These are phyloP conservation scores for Didymella keratinophila DNA, from an alignment of 2,329 filamentous ascomycete genomes.

Conservation along the genomic window DNA sequence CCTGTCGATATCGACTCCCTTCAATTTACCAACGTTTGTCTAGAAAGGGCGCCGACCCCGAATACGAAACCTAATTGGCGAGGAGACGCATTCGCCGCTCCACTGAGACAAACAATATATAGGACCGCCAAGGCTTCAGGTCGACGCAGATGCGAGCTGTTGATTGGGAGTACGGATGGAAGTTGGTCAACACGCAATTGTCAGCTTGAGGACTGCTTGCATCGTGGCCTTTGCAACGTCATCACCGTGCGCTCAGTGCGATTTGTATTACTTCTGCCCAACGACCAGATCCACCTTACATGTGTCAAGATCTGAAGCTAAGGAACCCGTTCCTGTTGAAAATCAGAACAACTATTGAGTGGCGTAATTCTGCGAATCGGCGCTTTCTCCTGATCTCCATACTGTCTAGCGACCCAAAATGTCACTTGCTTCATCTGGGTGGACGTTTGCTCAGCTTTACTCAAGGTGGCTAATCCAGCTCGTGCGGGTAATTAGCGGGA, in stretches of 20 bases:
- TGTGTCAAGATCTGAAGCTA: conserved; percentile 16
- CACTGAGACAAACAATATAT: neutral
- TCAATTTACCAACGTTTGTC: conserved; percentile 1
- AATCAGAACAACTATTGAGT: conserved; percentile 5
- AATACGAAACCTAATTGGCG: conserved; percentile 7
- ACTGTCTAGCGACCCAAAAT: conserved; percentile 10
- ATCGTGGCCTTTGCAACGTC: neutral
- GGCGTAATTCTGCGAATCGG: conserved; percentile 9
- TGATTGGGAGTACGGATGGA: neutral
- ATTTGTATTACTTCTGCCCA: neutral
- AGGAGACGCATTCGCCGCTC: neutral
- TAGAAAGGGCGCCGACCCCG: neutral
- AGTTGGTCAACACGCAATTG: neutral
- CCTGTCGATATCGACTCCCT: conserved; percentile 4
- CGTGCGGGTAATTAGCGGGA: conserved; percentile 9
- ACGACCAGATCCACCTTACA: conserved; percentile 2
- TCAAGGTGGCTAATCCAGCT: neutral
- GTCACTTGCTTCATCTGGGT: conserved; percentile 4
- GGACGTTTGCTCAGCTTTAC: neutral
- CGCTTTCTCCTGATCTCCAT: conserved; percentile 4
- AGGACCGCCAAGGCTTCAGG: neutral
- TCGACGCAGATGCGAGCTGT: neutral
- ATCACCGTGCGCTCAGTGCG: neutral
- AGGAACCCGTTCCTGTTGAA: neutral
- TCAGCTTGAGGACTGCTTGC: neutral